Base-by-base conservation (phyloP, 1,284 basidiomycete species). In the Ceratobasidium theobromae region DNA sequence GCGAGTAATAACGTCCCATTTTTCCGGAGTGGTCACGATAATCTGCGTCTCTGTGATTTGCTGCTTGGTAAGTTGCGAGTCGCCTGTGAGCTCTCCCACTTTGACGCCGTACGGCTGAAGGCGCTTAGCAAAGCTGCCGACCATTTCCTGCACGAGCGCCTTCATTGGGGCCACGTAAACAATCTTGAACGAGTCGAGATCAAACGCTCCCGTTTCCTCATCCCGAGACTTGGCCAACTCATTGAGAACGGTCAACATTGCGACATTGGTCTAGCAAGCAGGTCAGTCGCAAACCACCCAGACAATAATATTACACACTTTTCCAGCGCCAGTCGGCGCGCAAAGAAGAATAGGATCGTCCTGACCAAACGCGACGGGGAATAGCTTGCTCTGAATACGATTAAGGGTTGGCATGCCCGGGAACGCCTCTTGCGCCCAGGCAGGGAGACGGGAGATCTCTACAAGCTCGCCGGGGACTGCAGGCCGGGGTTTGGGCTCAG, bases 161-260 rank as follows among this genome's bases (percentile, higher is more conserved):
- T 98, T 99, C 97, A 99, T 99, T 1, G 97, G 97, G 0, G 97
- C 96, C 54, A 99, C 87, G 75, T 99, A 99, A 71, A 99, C 89
- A 69, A 98, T 93, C 80, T 99, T 99, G 86, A 98, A 98, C 0
- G 89, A 81, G 71, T 91, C 88, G 33, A 95, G 82, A 74, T 97
- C 93, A 74, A 98, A 92, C n/a, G 80, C 75, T 53, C 93, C 94
- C 0, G 91, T 92, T 9, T 81, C 82, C 66, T 91, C 88, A 73
- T 97, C 86, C 18, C 93, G 86, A 75, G 90, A 87, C 73, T 96
- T 95, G 30, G 82, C 78, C 35, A 98, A 84, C 71, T 96, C 93
- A 73, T 93, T 91, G 16, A 98, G 83, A 71, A 98, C 89, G 0
- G 93, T 88, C 12, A 99, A 82, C 86, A 99, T 94, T 12, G 97